Conservation (phyloP, 768 basidiomycete species). For the Ephemerocybe angulata region DNA sequence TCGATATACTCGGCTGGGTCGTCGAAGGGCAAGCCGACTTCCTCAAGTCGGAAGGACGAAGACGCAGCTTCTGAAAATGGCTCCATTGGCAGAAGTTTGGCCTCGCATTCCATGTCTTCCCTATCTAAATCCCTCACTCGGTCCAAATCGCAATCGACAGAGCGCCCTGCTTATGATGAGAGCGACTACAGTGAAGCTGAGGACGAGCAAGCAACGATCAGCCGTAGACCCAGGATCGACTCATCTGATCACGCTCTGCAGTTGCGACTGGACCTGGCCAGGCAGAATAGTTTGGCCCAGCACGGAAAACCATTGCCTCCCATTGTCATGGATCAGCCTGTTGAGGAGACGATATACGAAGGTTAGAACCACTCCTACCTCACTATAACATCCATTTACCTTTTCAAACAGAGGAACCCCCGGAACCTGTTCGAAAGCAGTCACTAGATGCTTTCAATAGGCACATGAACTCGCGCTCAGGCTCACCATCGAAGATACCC, state of each 20-base stretch:
- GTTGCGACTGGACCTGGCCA: constrained; percentile 74
- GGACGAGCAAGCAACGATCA: constrained; percentile 40
- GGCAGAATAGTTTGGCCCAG: constrained; percentile 80
- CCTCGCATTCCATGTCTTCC: constrained; percentile 21
- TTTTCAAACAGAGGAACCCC: constrained; percentile 52
- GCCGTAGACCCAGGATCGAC: constrained; percentile 40
- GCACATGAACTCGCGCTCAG: constrained; percentile 45
- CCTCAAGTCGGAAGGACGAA: not conserved
- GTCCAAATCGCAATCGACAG: constrained; percentile 44
- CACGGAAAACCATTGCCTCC: constrained; percentile 41
- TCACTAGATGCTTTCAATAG: constrained; percentile 43
- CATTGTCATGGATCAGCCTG: constrained; percentile 41
- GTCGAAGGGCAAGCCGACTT: constrained; percentile 36
- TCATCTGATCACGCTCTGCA: constrained; percentile 75
- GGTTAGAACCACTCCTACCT: constrained; percentile 38
- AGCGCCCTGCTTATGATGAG: constrained; percentile 21
- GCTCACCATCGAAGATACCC: constrained; percentile 36
- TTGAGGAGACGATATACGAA: constrained; percentile 76
- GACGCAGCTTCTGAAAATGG: constrained; percentile 43
- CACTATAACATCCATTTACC: constrained; percentile 10
- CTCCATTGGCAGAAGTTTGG: constrained; percentile 44
- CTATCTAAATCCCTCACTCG: constrained; percentile 29
- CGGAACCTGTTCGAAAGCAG: constrained; percentile 48
- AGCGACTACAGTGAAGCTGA: constrained; percentile 42
- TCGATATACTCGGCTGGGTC: constrained; percentile 42